These are phyloP conservation scores for Phanerochaete sordida DNA, from an alignment of 768 basidiomycete species.

Conservation along the genomic window DNA sequence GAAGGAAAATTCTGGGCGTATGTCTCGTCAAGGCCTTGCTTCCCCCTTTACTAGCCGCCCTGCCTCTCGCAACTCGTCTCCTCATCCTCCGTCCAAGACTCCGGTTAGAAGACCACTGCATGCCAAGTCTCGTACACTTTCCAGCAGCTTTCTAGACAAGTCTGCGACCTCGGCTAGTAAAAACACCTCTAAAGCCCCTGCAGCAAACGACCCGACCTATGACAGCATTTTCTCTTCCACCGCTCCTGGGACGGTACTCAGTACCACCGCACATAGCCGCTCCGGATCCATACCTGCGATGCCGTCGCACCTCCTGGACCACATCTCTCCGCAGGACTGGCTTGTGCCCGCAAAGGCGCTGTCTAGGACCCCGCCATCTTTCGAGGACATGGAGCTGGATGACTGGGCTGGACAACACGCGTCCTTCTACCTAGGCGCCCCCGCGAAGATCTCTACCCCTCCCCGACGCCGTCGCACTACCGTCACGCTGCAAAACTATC, in stretches of 20 bases:
- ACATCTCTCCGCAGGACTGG: conserved; percentile 23
- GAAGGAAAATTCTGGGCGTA: conserved; percentile 33
- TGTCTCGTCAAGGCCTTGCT: conserved; percentile 28
- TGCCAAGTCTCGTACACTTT: conserved; percentile 38
- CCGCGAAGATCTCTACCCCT: conserved; percentile 21
- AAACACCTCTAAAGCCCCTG: neutral
- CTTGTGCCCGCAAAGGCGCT: conserved; percentile 26
- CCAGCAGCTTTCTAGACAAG: conserved; percentile 17
- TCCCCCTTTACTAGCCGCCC: conserved; percentile 48
- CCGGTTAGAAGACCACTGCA: conserved; percentile 23
- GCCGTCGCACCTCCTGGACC: conserved; percentile 12
- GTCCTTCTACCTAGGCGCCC: conserved; percentile 20
- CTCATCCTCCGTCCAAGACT: conserved; percentile 21
- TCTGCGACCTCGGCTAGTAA: neutral
- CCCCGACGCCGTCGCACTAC: conserved; percentile 17
- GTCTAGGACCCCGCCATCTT: conserved; percentile 16
- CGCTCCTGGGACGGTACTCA: neutral
- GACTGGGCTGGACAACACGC: conserved; percentile 12
- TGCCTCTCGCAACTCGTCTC: conserved; percentile 36
- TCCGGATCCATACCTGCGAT: conserved; percentile 22
- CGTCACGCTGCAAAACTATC: neutral
- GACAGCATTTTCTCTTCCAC: conserved; percentile 4
- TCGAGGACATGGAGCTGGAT: conserved; percentile 10
- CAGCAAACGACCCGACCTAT: neutral
- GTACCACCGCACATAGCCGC: conserved; percentile 17